Evolutionary conservation across 768 basidiomycete genomes (phyloP).

Genomic region (Filobasidium floriforme): DNA sequence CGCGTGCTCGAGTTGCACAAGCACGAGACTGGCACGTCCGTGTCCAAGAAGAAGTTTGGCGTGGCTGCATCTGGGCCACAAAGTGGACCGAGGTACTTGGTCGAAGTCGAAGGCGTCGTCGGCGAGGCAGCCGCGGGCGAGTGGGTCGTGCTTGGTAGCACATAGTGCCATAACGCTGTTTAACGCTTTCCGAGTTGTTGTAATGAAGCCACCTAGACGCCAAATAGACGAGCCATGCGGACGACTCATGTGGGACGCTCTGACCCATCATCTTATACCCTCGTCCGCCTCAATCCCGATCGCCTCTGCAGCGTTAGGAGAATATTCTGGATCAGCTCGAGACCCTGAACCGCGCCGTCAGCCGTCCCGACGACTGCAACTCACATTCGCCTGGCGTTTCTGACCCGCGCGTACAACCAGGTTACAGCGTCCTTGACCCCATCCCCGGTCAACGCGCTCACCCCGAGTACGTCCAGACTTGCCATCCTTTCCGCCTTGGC

Average conservation of each 20-base stretch:
- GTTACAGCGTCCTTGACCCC: slow-evolving; percentile 84
- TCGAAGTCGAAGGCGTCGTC: not conserved
- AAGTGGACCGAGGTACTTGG: not conserved
- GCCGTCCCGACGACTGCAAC: not conserved
- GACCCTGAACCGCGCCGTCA: too few species aligned
- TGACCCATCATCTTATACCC: too few species aligned
- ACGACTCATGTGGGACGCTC: too few species aligned
- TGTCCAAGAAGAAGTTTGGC: not conserved
- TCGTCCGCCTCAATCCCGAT: too few species aligned
- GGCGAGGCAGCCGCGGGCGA: not conserved
- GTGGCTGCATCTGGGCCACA: not conserved
- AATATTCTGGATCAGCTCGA: too few species aligned
- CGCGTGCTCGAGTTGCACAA: not conserved
- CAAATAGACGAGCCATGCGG: too few species aligned
- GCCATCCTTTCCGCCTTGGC: slow-evolving; percentile 51
- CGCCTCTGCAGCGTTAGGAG: too few species aligned
- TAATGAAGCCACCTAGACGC: too few species aligned
- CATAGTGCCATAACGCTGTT: not conserved
- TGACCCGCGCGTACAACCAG: slow-evolving; percentile 89
- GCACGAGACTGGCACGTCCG: not conserved
- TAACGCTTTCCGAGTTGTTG: too few species aligned
- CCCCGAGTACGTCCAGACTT: slow-evolving; percentile 78
- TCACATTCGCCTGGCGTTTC: slow-evolving; percentile 63
- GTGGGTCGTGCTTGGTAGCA: not conserved
- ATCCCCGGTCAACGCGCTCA: slow-evolving; percentile 87